phyloP scores from a whole-genome alignment of 768 basidiomycete species.

The Cystofilobasidium ferigula region DNA sequence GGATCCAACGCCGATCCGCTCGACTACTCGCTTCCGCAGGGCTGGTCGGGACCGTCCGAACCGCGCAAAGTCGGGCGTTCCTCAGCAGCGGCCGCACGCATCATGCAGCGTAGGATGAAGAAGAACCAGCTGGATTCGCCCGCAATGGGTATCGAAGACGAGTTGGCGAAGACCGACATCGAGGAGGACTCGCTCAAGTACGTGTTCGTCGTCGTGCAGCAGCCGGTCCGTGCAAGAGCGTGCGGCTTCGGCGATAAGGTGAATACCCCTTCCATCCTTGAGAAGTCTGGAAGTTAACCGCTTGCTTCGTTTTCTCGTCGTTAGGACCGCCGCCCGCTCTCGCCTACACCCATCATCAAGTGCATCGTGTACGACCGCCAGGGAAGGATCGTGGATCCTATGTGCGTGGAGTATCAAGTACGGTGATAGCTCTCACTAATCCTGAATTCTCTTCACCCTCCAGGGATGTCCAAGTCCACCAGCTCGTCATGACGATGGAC shows the following conservation, averaged over 20 bases:
- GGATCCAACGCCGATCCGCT: background rate
- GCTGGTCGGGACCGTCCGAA: background rate
- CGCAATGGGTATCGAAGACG: slow-evolving; percentile 2
- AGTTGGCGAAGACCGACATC: slow-evolving; percentile 1
- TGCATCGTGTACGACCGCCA: slow-evolving; percentile 9
- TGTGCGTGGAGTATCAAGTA: background rate
- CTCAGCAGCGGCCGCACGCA: background rate
- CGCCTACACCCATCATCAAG: slow-evolving; percentile 15
- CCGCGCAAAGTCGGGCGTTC: background rate
- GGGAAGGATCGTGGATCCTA: background rate
- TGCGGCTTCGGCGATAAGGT: slow-evolving; percentile 7
- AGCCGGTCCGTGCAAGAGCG: background rate
- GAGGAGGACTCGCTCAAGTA: background rate
- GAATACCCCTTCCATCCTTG: background rate
- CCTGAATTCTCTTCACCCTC: slow-evolving; percentile 20
- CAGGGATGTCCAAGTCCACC: slow-evolving; percentile 75
- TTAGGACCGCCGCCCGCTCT: slow-evolving; percentile 3
- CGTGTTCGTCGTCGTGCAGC: background rate
- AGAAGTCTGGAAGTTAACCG: background rate
- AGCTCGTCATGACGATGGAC: slow-evolving; percentile 85
- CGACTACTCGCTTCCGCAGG: background rate
- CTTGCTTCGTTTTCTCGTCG: background rate
- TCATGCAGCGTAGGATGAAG: slow-evolving; percentile 7
- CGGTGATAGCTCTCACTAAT: slow-evolving; percentile 1
- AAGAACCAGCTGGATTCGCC: slow-evolving; percentile 2